A percentile compares a stretch with the other conserved stretches of the same genome.
Conservation (phyloP, 1,284 basidiomycete genomes). For the Porogramme epimiltina region DNA sequence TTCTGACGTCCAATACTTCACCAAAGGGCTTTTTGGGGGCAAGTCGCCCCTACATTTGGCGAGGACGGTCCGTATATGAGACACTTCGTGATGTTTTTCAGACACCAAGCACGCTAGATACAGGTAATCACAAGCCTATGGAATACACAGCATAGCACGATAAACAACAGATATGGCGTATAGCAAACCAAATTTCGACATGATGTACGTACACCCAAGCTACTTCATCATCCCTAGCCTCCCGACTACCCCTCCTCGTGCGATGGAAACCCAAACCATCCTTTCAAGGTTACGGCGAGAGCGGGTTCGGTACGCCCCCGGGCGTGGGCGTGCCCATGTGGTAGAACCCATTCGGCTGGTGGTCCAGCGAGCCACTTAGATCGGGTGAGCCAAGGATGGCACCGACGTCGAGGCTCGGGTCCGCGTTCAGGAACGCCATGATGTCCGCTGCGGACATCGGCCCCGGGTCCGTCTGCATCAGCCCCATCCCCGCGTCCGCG, state of each 20-base stretch:
- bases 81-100: too few species aligned
- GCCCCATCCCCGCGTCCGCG: not conserved
- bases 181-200: too few species aligned
- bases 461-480: slow-evolving; percentile 23
- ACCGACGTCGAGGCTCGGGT: slow-evolving; percentile 33
- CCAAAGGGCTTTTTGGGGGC: too few species aligned
- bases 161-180: not conserved
- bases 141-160: not conserved
- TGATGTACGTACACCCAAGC: too few species aligned
- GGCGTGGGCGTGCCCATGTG: slow-evolving; percentile 14
- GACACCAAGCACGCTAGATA: too few species aligned
- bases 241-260: too few species aligned
- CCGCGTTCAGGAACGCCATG: slow-evolving; percentile 36
- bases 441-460: slow-evolving; percentile 35
- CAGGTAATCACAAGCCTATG: too few species aligned
- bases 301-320: slow-evolving; percentile 6
- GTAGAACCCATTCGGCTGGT: slow-evolving; percentile 16
- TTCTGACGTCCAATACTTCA: too few species aligned
- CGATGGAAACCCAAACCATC: too few species aligned
- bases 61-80: too few species aligned
- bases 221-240: too few species aligned
- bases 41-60: too few species aligned
- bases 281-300: slow-evolving; percentile 12
- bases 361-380: slow-evolving; percentile 5
- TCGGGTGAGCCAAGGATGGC: slow-evolving; percentile 32